Evolutionary conservation across 139 green algal species (phyloP), one percentile per base, ranked within the genome.

Genomic region (Ettlia oleoabundans): DNA sequence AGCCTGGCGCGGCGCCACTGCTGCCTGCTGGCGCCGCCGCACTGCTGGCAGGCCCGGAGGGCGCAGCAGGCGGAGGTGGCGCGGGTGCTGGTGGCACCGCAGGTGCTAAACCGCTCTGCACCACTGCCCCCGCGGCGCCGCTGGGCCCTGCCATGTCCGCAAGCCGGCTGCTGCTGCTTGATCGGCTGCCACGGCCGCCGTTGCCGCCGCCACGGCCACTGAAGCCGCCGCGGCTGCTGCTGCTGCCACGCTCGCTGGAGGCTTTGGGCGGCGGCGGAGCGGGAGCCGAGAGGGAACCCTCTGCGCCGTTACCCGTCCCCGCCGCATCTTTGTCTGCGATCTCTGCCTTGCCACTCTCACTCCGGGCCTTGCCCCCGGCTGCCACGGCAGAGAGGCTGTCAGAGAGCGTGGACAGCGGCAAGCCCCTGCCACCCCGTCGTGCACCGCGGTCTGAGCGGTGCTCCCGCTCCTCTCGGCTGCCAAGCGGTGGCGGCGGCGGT

Each of bases 1-100:
- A n/a, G n/a, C n/a, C n/a, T n/a, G n/a, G n/a, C n/a, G n/a, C n/a
- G n/a, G n/a, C n/a, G 5, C 33, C 33, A 22, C 55, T 41, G 52
- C 81, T 82, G 62, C 64, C 78, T 51, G 55, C 70, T 58, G 83
- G 64, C 76, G 76, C 65, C 55, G 85, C 87, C 32, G 65, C 66
- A 32, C 30, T 38, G 13, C 26, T 58, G 43, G 74, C 55, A 32
- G 33, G 42, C 38, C 53, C 77, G 4, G 47, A 58, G 22, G 68
- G 68, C 4, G 68, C 41, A 24, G 68, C 37, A 15, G 41, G 4
- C 4, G 68, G 13, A 4, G 68, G 41, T 9, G 68, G 68, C 4
- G 68, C 68, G 4, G 68, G 68, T 24, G 68, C 68, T 28, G 41
- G 26, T 1, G 40, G 40, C 4, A 41, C 68, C 4, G 68, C 68